Base-by-base conservation (phyloP, 2,329 filamentous ascomycete species). In the Aspergillus ustus region DNA sequence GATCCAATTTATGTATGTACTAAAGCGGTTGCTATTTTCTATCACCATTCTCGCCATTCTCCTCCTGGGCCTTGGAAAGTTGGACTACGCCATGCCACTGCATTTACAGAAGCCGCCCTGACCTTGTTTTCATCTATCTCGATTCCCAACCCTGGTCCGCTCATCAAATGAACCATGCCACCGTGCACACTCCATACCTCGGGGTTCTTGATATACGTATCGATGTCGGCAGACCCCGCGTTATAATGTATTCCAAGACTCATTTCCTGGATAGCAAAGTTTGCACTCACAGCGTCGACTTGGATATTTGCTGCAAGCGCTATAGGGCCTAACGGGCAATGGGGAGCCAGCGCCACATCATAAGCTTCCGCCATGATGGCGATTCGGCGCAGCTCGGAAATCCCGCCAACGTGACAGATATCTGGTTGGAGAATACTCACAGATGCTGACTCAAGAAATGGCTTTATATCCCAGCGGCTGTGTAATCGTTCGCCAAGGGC, bases 171-270 rank as follows among this genome's bases (percentile, higher is more conserved):
- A 20, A 92, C 84, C 70, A 87, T 89, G 0, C 90, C 90, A 50
- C 86, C 83, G 19, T 84, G 81, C 5, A 92, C 85, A 43, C 86
- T 80, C 81, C 89, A 91, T 0, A 91, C 85, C 54, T 84, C 82
- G 0, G 86, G 82, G 66, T 91, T 85, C 69, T 84, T 86, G 2
- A 88, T 80, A 70, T 92, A 92, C 28, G 91, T 78, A 70, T 91
- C 89, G 67, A 87, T 81, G 2, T 86, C 82, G 1, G 85, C 87
- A 0, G 82, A 84, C 65, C 84, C 82, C 3, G 77, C 75, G 67
- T 93, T 93, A 71, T 93, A 93, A 72, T 93, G 91, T 67, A 93
- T 93, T 0, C 90, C 91, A 31, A 92, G 70, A 57, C 87, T 89
- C 91, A 92, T 92, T 74, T 93, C 90, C 70, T 91, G 87, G 40